phyloP scores from a whole-genome alignment of 306 rosid species.

The Gastrolobium villosum region DNA sequence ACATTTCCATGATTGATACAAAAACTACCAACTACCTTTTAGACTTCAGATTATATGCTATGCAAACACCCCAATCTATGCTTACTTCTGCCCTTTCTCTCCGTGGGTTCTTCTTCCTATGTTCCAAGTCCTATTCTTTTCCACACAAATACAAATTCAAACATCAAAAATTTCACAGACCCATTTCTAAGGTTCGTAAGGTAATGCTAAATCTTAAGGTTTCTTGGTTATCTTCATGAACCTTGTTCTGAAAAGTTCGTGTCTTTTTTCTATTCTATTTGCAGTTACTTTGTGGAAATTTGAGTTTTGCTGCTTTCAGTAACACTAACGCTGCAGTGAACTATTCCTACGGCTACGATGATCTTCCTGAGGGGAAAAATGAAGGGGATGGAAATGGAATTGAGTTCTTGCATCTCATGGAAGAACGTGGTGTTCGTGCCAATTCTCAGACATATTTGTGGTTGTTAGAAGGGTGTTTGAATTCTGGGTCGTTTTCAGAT shows the following conservation, averaged over 20 bases:
- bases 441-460: constrained; percentile 80
- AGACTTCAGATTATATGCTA: constrained; percentile 26
- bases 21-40: background rate
- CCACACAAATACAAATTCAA: constrained; percentile 28
- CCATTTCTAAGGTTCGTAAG: constrained; percentile 41
- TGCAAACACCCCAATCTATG: constrained; percentile 32
- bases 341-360: constrained; percentile 52
- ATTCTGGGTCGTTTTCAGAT: constrained; percentile 60
- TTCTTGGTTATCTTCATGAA: constrained; percentile 6
- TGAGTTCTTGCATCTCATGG: constrained; percentile 72
- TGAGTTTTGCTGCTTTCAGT: constrained; percentile 55
- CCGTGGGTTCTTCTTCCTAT: constrained; percentile 39
- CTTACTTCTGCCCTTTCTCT: constrained; percentile 34
- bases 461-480: constrained; percentile 71
- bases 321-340: constrained; percentile 52
- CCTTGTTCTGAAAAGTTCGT: constrained; percentile 21
- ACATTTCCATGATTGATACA: background rate
- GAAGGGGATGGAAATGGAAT: constrained; percentile 52
- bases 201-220: constrained; percentile 36
- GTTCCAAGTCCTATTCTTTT: constrained; percentile 48
- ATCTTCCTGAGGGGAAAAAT: constrained; percentile 42
- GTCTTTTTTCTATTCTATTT: background rate
- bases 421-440: constrained; percentile 71
- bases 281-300: constrained; percentile 53
- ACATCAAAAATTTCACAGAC: constrained; percentile 18